Evolutionary conservation across 129 eudicot species (phyloP), one percentile per base, ranked within the genome.

Genomic region (Lonicera japonica): DNA sequence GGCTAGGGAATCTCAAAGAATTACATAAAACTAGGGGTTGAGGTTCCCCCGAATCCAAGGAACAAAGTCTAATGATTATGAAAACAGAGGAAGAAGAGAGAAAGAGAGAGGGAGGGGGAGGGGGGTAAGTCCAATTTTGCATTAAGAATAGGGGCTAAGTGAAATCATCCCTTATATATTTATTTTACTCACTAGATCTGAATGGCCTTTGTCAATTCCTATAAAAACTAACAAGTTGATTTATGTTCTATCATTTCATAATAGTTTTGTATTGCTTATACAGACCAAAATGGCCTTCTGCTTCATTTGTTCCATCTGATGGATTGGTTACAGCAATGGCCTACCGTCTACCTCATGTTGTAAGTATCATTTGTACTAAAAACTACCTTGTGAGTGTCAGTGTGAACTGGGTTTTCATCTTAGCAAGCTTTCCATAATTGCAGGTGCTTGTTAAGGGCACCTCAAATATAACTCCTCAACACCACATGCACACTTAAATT

Each of bases 231-330:
- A 11, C 10, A 16, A 19, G 34, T 46, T 57, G 20, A 36, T 45
- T 63, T 23, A 36, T 22, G 21, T 47, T 55, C 34, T 43, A 25
- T 23, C 45, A 17, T 45, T 55, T 58, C 52, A 38, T 71, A 50
- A 40, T 45, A 57, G n/a, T 20, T 16, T 58, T 48, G 60, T 66
- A 51, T 79, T 39, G 51, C 34, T 59, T 64, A 38, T 69, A 47
- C 91, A 92, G 99, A 83, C 99, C 99, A 18, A 92, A 92, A 73
- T 92, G 99, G 99, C 99, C 99, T 54, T 76, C 95, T 38, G 69
- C 95, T 25, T 82, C 99, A 17, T 88, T 92, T 67, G 83, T 85
- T 63, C 56, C 92, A 76, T 74, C 96, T 12, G 99, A 92, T 76
- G 95, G 96, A 67, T 62, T 85, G 72, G 68, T 88, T 50, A 92